These are phyloP conservation scores for Marasmius sp. DNA, from an alignment of 1,284 basidiomycete genomes.

Conservation along the genomic window DNA sequence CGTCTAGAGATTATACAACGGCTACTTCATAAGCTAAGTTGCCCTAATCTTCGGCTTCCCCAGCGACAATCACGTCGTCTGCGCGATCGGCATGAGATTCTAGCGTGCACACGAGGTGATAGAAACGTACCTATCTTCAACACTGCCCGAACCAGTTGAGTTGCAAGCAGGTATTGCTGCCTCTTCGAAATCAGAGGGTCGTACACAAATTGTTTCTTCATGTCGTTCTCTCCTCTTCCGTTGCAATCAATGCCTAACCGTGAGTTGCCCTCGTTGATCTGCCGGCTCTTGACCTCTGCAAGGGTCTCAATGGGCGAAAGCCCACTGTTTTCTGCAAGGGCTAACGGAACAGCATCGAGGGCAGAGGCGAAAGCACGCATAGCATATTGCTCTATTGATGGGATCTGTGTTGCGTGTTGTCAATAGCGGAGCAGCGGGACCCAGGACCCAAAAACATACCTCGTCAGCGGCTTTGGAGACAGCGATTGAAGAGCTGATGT, in stretches of 20 bases:
- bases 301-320: slow-evolving; percentile 96
- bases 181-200: slow-evolving; percentile 97
- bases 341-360: slow-evolving; percentile 90
- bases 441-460: slow-evolving; percentile 37
- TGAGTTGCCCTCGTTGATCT: slow-evolving; percentile 87
- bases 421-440: background rate
- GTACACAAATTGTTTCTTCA: slow-evolving; percentile 97
- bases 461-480: slow-evolving; percentile 94
- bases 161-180: slow-evolving; percentile 96
- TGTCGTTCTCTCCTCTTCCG: slow-evolving; percentile 87
- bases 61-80: slow-evolving; percentile 21
- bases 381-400: slow-evolving; percentile 98
- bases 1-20: background rate
- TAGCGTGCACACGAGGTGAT: background rate
- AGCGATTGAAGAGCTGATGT: slow-evolving; percentile 93
- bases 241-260: slow-evolving; percentile 93
- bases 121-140: slow-evolving; percentile 64
- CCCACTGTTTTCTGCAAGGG: slow-evolving; percentile 97
- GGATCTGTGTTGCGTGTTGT: slow-evolving; percentile 55
- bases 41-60: slow-evolving; percentile 17
- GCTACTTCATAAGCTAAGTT: background rate
- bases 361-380: slow-evolving; percentile 98
- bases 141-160: slow-evolving; percentile 80
- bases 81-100: background rate
- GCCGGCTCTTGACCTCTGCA: slow-evolving; percentile 90